Conservation (phyloP, 2,329 filamentous ascomycete species). For the Pezicula radicicola region DNA sequence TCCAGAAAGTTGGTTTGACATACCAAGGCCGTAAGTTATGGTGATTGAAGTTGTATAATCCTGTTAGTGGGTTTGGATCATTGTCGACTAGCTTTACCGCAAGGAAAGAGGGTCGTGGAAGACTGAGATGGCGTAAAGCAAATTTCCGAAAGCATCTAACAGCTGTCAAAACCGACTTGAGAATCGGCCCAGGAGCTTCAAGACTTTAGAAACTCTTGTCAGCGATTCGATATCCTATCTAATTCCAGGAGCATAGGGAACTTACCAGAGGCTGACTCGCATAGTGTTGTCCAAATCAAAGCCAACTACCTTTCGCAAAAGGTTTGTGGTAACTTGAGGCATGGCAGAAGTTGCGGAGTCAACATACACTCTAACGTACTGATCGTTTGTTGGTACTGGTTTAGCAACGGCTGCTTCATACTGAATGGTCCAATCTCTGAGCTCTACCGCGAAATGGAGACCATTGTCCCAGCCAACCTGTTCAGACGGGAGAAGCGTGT, state of each 20-base stretch:
- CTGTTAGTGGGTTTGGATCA: conserved; percentile 12
- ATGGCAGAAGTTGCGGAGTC: conserved; percentile 26
- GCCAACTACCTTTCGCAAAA: conserved; percentile 8
- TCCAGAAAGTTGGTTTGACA: conserved; percentile 10
- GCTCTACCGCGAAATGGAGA: conserved; percentile 23
- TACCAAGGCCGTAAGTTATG: conserved; percentile 11
- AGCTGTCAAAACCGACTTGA: conserved; percentile 1
- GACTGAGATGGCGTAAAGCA: conserved; percentile 7
- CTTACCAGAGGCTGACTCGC: conserved; percentile 10
- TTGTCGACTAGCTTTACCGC: conserved; percentile 10
- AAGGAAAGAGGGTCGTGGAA: conserved; percentile 6
- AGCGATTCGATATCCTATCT: not conserved
- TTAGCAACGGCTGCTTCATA: conserved; percentile 20
- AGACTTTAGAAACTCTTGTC: conserved; percentile 4
- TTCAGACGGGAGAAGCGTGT: conserved; percentile 19
- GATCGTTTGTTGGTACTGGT: conserved; percentile 23
- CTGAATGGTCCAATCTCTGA: conserved; percentile 19
- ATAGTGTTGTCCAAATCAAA: conserved; percentile 13
- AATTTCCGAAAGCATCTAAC: conserved; percentile 9
- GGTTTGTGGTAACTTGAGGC: conserved; percentile 3
- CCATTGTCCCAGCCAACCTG: conserved; percentile 23
- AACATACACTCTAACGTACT: conserved; percentile 40
- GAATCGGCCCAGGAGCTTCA: conserved; percentile 10
- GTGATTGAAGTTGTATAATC: conserved; percentile 12
- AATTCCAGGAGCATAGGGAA: not conserved